Conservation (phyloP, 768 basidiomycete genomes). For the Mycena albidolilacea region DNA sequence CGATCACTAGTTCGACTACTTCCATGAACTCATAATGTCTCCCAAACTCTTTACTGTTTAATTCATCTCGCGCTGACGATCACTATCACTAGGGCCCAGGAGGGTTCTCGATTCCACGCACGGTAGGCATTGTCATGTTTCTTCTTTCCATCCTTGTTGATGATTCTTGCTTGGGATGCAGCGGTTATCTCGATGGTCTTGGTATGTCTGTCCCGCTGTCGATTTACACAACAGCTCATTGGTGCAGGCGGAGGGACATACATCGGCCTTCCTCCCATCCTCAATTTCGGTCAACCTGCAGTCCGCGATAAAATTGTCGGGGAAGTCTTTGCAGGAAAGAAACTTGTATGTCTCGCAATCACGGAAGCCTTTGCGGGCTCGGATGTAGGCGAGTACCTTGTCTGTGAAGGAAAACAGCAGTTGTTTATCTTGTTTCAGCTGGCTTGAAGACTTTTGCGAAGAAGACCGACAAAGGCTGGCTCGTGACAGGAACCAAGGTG, state of each 20-base stretch:
- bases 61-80: not conserved
- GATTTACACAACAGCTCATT: not conserved
- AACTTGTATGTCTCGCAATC: constrained; percentile 84
- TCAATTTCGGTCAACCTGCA: constrained; percentile 83
- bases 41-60: not conserved
- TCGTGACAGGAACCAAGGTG: constrained; percentile 88
- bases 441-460: constrained; percentile 81
- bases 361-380: constrained; percentile 90
- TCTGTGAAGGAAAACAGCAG: not conserved
- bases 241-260: constrained; percentile 56
- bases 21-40: constrained; percentile 81
- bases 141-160: constrained; percentile 46
- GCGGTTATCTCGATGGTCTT: constrained; percentile 85
- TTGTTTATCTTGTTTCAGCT: constrained; percentile 42
- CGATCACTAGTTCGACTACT: constrained; percentile 75
- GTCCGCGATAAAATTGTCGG: constrained; percentile 73
- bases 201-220: constrained; percentile 34
- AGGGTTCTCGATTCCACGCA: constrained; percentile 74
- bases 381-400: constrained; percentile 60
- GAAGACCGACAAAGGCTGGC: constrained; percentile 80
- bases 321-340: constrained; percentile 72
- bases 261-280: constrained; percentile 75
- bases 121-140: constrained; percentile 8
- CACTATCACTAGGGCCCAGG: constrained; percentile 75
- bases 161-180: not conserved